Base-by-base conservation (phyloP, 2,329 filamentous ascomycete genomes). In the Aureobasidium sp. region DNA sequence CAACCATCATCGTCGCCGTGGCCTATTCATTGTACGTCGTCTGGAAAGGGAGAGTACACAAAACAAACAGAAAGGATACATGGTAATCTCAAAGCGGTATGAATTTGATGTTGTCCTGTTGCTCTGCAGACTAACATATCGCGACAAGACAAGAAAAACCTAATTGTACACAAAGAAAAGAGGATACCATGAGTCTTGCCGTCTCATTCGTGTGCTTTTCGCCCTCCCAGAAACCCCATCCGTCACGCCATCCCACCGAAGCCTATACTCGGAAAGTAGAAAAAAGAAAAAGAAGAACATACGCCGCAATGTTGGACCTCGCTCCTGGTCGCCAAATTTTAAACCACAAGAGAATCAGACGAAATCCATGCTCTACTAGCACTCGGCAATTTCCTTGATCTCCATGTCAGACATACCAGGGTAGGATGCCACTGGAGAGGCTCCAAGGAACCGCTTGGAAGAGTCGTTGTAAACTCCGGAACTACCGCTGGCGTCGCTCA, bases 101-200 rank as follows among this genome's bases (percentile, higher is more conserved):
- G 5, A 25, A 34, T 47, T 35, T 35, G 42, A 24, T 47, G 29
- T 25, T 7, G 42, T 47, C 42, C 35, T 35, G 30, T 47, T 47
- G 21, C 42, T 47, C 35, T 35, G 42, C 42, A 35, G 29, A 47
- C 42, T 16, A 35, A 35, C n/a, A 16, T 12, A 17, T 21, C 30
- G 12, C 16, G 2, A 47, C 27, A 17, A 22, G 11, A 47, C 34
- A 47, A 14, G 6, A 5, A 2, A 47, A 7, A 22, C 34, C 42
- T 35, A 35, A 47, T 17, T 17, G 7, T 37, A 47, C 42, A 47
- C 29, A 24, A 47, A 14, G 21, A 17, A 47, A 25, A 24, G 21
- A 47, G 24, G 8, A 47, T 16, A 25, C 42, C 30, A 35, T 35
- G 19, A 35, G 6, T n/a, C 12, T n/a, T n/a, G 30, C 30, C 30